Conservation (phyloP, 306 rosid genomes). For the Prunus armeniaca region DNA sequence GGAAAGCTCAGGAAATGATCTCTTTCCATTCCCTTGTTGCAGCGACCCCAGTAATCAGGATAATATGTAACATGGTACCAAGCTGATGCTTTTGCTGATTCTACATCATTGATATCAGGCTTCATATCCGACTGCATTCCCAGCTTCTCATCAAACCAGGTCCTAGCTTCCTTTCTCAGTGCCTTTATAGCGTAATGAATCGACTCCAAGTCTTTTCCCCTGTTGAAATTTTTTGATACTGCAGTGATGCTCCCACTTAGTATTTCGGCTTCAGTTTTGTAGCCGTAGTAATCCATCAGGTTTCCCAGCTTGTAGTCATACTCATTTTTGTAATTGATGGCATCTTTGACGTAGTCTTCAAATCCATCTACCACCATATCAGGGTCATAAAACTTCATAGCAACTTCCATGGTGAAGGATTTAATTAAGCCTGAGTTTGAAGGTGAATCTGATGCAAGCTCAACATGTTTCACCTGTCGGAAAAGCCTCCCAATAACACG, state of each 20-base stretch:
- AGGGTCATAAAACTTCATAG: constrained; percentile 23
- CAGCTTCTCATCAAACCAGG: constrained; percentile 21
- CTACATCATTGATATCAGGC: background rate
- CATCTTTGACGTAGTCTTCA: constrained; percentile 55
- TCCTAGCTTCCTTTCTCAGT: constrained; percentile 35
- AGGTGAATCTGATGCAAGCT: background rate
- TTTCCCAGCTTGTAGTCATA: constrained; percentile 60
- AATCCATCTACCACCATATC: constrained; percentile 65
- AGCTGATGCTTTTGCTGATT: constrained; percentile 47
- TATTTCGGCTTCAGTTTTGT: constrained; percentile 67
- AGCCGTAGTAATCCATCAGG: constrained; percentile 64
- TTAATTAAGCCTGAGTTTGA: background rate
- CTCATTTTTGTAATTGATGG: constrained; percentile 43
- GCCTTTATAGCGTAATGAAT: constrained; percentile 43
- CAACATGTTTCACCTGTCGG: constrained; percentile 25
- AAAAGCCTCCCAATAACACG: constrained; percentile 41
- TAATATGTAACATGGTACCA: constrained; percentile 52
- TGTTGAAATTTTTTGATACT: constrained; percentile 48
- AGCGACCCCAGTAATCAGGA: constrained; percentile 32
- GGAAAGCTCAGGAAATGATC: constrained; percentile 43
- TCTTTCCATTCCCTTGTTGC: constrained; percentile 25
- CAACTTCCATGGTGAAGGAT: constrained; percentile 30
- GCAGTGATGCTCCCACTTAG: constrained; percentile 51
- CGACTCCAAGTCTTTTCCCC: constrained; percentile 52
- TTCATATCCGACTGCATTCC: background rate